Percentiles rank a stretch among this genome's conserved stretches.
phyloP scores from a whole-genome alignment of 108 stramenopile genomes.

The Nitzschia putrida region DNA sequence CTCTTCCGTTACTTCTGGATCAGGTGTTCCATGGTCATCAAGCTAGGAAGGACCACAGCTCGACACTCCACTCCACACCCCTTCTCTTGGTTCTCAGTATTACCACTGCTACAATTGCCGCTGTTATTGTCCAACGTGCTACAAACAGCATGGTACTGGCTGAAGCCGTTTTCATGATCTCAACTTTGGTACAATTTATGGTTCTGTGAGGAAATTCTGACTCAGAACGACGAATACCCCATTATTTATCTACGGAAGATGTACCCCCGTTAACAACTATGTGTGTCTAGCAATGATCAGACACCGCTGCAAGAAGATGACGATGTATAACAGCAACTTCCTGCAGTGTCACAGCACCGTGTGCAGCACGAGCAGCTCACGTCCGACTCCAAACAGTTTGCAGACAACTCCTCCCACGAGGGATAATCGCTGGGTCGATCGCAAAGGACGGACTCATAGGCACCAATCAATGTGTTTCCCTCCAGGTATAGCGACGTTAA shows the following conservation, averaged over 20 bases:
- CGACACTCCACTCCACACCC: not conserved
- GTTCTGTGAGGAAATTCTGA: not conserved
- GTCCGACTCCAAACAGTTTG: not conserved
- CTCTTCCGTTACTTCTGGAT: slow-evolving; percentile 6
- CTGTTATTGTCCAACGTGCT: slow-evolving; percentile 8
- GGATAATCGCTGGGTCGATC: slow-evolving; percentile 12
- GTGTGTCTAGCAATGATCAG: not conserved
- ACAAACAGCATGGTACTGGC: not conserved
- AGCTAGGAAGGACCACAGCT: not conserved
- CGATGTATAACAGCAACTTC: slow-evolving; percentile 2
- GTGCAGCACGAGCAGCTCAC: slow-evolving; percentile 20
- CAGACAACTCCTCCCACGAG: not conserved
- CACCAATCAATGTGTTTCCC: slow-evolving; percentile 11
- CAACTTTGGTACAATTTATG: not conserved
- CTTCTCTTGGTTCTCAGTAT: slow-evolving; percentile 7
- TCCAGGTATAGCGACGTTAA: not conserved
- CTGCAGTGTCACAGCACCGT: not conserved
- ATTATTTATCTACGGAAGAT: not conserved
- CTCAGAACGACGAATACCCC: not conserved
- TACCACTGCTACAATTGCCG: slow-evolving; percentile 8
- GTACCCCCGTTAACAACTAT: not conserved
- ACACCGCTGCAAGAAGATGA: not conserved
- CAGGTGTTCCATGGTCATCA: not conserved
- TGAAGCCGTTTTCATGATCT: slow-evolving; percentile 2
- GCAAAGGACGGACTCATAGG: slow-evolving; percentile 9